These are phyloP conservation scores for Tuber microsphaerosporum DNA, from an alignment of 495 filamentous ascomycete genomes.

Conservation along the genomic window DNA sequence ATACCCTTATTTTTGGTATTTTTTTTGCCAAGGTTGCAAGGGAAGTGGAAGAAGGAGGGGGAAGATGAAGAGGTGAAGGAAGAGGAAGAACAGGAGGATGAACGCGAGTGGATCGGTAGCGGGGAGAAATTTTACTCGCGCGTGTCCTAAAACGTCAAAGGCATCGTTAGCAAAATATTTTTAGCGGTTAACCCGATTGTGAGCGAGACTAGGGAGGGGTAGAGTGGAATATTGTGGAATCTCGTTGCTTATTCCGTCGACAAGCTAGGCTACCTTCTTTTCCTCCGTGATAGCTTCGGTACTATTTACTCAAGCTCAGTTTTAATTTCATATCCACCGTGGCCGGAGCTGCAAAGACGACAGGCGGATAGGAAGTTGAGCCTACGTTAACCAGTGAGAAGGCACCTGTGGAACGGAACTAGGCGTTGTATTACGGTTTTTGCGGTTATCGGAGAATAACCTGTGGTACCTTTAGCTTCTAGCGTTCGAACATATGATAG, in stretches of 20 bases:
- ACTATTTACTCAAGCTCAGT: neutral
- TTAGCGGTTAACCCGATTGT: neutral
- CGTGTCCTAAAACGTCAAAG: neutral
- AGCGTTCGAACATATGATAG: too few species aligned
- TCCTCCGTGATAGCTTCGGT: neutral
- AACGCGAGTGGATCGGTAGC: too few species aligned
- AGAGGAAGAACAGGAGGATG: too few species aligned
- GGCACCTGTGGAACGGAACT: neutral
- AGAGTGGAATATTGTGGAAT: neutral
- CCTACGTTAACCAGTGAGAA: neutral
- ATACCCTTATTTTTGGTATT: neutral
- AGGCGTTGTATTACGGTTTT: neutral
- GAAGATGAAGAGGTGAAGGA: too few species aligned
- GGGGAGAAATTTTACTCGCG: neutral
- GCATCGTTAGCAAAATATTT: neutral
- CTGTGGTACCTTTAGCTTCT: neutral
- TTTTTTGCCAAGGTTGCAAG: neutral
- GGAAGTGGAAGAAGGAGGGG: neutral
- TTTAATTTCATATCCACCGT: neutral
- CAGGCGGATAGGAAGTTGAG: neutral
- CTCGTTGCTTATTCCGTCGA: neutral
- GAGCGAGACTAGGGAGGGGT: neutral
- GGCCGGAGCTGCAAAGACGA: neutral
- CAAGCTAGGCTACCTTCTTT: neutral
- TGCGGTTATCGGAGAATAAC: neutral